phyloP scores from a whole-genome alignment of 2,329 filamentous ascomycete species.

The Paraphaeosphaeria sporulosa region DNA sequence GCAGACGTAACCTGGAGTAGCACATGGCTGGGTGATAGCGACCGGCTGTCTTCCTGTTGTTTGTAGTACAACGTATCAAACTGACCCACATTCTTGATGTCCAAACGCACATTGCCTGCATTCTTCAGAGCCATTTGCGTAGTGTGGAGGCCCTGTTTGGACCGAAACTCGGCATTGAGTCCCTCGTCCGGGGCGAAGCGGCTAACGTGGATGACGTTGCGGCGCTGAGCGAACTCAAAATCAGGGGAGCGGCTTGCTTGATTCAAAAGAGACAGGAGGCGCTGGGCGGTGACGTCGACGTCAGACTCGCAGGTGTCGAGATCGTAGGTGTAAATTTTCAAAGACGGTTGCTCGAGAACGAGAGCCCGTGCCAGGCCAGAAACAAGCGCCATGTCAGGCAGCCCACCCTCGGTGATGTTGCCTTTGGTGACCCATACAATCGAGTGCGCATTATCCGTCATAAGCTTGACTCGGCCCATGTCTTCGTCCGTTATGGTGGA shows the following conservation, averaged over 20 bases:
- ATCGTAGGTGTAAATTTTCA: constrained; percentile 26
- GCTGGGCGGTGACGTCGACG: background rate
- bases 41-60: constrained; percentile 26
- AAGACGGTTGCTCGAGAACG: constrained; percentile 29
- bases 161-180: constrained; percentile 25
- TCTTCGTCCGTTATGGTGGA: constrained; percentile 15
- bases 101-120: constrained; percentile 13
- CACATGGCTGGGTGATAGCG: too few relatives aligned
- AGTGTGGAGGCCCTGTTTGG: constrained; percentile 18
- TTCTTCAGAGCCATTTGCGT: constrained; percentile 16
- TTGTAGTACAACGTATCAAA: constrained; percentile 38
- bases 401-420: constrained; percentile 17
- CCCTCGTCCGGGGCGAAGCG: constrained; percentile 31
- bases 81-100: constrained; percentile 37
- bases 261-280: constrained; percentile 16
- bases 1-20: constrained; percentile 31
- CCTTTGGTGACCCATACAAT: constrained; percentile 28
- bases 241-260: constrained; percentile 23
- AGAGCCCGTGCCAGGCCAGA: constrained; percentile 26
- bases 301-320: constrained; percentile 17
- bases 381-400: constrained; percentile 24
- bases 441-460: constrained; percentile 19
- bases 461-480: constrained; percentile 14
- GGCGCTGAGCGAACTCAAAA: constrained; percentile 38
- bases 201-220: constrained; percentile 40